Evolutionary conservation across 805 yeast species (phyloP).

Genomic region (Kazachstania martiniae): DNA sequence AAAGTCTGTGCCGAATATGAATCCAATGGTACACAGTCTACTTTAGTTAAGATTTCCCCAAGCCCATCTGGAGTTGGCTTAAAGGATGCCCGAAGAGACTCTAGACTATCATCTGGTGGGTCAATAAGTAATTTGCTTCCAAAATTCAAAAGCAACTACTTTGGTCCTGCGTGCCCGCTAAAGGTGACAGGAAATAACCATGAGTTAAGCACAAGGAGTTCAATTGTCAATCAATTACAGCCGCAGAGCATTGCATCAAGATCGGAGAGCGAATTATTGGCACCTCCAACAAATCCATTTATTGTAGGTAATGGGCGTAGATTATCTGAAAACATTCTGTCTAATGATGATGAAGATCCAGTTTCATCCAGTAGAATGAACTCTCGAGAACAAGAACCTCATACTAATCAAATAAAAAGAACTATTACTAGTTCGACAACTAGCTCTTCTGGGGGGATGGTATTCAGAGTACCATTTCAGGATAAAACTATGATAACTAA

Average conservation of each 20-base stretch:
- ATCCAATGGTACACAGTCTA: constrained; percentile 1
- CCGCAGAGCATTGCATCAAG: neutral
- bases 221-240: neutral
- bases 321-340: neutral
- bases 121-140: constrained; percentile 2
- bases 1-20: constrained; percentile 32
- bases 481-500: constrained; percentile 22
- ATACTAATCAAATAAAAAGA: constrained; percentile 1
- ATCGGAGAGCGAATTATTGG: neutral
- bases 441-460: constrained; percentile 27
- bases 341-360: constrained; percentile 2
- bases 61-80: constrained; percentile 3
- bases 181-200: too few relatives aligned
- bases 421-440: constrained; percentile 14
- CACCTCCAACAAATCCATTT: too few relatives aligned
- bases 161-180: too few relatives aligned
- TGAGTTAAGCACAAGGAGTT: neutral
- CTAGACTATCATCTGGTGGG: constrained; percentile 10
- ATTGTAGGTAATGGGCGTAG: too few relatives aligned
- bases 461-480: constrained; percentile 62
- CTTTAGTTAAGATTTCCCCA: neutral
- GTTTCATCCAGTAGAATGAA: neutral
- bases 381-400: neutral
- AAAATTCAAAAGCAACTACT: neutral
- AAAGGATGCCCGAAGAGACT: constrained; percentile 5